A percentile compares a stretch with the other conserved stretches of the same genome.
Conservation (phyloP, 1,139 yeast genomes). For the Meyerozyma athensensis region DNA sequence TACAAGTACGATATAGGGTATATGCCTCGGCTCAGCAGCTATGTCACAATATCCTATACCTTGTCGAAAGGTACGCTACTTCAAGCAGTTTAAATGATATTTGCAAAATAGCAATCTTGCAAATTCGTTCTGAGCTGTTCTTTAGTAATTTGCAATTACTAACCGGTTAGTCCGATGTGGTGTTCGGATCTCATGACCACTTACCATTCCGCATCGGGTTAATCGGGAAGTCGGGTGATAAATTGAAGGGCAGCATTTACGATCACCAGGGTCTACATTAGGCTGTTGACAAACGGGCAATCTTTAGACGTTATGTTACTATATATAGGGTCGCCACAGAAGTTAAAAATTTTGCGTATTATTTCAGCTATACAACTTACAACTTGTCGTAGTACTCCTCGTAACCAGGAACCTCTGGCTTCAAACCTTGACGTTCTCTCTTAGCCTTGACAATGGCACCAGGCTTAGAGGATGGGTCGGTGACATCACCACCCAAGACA, state of each 20-base stretch:
- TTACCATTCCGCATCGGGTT: not conserved
- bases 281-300: too few relatives aligned
- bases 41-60: too few relatives aligned
- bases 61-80: too few relatives aligned
- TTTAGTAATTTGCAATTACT: not conserved
- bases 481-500: slow-evolving; percentile 84
- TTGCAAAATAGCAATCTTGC: too few relatives aligned
- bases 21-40: too few relatives aligned
- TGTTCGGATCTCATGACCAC: slow-evolving; percentile 1
- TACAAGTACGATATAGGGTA: too few relatives aligned
- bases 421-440: slow-evolving; percentile 97
- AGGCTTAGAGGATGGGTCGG: slow-evolving; percentile 89
- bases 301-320: too few relatives aligned
- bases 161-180: not conserved
- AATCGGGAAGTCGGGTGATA: not conserved
- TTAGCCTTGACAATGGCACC: slow-evolving; percentile 86
- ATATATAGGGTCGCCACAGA: too few relatives aligned
- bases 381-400: slow-evolving; percentile 99
- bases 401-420: slow-evolving; percentile 97
- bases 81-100: too few relatives aligned
- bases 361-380: slow-evolving; percentile 41
- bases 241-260: not conserved
- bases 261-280: not conserved
- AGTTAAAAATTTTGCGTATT: not conserved
- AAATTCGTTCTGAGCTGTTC: too few relatives aligned